Percentiles rank a stretch among this genome's conserved stretches.
These are phyloP conservation scores for Solanum hybrid DNA, from an alignment of 305 asterid species.

Conservation along the genomic window DNA sequence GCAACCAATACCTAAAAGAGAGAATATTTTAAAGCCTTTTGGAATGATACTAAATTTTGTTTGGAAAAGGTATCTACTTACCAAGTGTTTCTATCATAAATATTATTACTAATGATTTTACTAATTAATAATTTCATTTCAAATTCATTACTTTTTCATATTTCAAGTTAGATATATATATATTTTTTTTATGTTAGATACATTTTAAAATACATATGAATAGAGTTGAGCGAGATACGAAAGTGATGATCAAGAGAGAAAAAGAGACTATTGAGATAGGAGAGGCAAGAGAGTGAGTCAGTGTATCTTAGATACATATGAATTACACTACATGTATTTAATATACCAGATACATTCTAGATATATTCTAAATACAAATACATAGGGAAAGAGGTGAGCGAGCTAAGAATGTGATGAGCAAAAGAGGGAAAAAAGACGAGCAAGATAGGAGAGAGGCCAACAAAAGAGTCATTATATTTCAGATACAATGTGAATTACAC, in stretches of 20 bases:
- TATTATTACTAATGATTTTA: no score
- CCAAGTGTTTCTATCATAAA: background rate
- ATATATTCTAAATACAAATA: no score
- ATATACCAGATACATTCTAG: background rate
- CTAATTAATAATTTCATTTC: no score
- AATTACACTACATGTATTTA: no score
- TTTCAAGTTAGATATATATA: no score
- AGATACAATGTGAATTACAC: no score
- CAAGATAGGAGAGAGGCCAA: background rate
- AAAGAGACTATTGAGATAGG: background rate
- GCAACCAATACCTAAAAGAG: background rate
- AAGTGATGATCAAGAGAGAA: background rate
- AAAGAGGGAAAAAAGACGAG: no score
- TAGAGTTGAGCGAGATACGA: background rate
- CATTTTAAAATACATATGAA: background rate
- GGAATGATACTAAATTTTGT: background rate
- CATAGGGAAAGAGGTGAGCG: background rate
- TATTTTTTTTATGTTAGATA: background rate
- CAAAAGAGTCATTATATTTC: background rate
- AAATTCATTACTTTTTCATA: background rate
- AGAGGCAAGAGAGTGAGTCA: background rate
- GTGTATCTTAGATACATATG: fast-evolving
- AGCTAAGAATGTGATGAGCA: background rate
- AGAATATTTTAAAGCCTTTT: background rate
- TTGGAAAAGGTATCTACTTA: background rate